These are phyloP conservation scores for Escallonia rubra DNA, from an alignment of 129 eudicot genomes.

Conservation along the genomic window DNA sequence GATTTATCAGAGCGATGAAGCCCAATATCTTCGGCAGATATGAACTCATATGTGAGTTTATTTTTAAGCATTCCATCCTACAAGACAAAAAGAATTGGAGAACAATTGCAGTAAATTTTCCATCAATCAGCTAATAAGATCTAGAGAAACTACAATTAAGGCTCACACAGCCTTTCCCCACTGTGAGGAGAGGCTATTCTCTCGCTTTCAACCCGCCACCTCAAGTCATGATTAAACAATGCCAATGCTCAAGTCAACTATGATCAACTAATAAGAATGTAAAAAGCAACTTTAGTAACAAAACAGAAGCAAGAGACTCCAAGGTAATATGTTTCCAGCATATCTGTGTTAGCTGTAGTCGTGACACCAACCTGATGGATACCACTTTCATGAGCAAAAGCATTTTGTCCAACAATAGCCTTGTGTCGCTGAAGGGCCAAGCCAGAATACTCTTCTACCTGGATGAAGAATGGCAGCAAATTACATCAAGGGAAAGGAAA, in stretches of 20 bases:
- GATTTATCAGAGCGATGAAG: constrained; percentile 79
- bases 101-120: not conserved
- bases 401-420: constrained; percentile 97
- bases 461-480: constrained; percentile 2
- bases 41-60: constrained; percentile 79
- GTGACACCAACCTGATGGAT: constrained; percentile 72
- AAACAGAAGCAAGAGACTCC: not conserved
- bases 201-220: too few relatives aligned
- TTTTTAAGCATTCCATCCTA: constrained; percentile 95
- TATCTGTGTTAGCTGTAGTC: not conserved
- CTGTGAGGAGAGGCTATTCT: too few relatives aligned
- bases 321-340: not conserved
- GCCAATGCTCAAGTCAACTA: too few relatives aligned
- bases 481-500: not conserved
- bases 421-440: constrained; percentile 86
- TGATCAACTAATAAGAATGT: not conserved
- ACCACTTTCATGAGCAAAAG: constrained; percentile 98
- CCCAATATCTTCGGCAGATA: constrained; percentile 95
- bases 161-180: too few relatives aligned
- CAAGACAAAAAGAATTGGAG: constrained; percentile 6
- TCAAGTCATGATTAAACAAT: too few relatives aligned
- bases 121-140: too few relatives aligned
- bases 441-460: constrained; percentile 93
- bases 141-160: too few relatives aligned
- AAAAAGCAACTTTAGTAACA: not conserved